Conservation (phyloP, 1,139 yeast species). For the Pichia sp. region DNA sequence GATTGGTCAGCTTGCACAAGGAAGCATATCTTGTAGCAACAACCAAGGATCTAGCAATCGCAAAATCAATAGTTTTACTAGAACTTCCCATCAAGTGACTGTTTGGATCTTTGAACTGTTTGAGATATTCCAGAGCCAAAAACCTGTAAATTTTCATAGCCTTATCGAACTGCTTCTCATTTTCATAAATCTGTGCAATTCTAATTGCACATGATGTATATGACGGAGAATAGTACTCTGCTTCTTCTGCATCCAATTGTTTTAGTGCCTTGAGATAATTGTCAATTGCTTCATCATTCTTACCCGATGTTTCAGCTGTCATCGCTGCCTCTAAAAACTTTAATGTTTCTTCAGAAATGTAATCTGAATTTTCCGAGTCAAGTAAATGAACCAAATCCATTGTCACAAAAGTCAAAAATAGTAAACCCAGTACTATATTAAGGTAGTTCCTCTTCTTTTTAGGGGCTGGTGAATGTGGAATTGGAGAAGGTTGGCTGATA, state of each 20-base stretch:
- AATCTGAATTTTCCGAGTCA: conserved; percentile 5
- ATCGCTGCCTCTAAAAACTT: conserved; percentile 13
- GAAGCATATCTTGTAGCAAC: conserved; percentile 18
- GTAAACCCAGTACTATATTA: too few species aligned
- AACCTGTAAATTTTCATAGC: conserved; percentile 20
- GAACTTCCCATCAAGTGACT: conserved; percentile 6
- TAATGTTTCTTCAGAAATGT: conserved; percentile 10
- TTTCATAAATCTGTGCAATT: conserved; percentile 66
- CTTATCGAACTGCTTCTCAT: conserved; percentile 17
- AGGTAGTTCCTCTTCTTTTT: too few species aligned
- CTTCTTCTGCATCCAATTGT: conserved; percentile 23
- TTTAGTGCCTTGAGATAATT: conserved; percentile 15
- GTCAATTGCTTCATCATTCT: conserved; percentile 16
- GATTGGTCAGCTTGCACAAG: conserved; percentile 15
- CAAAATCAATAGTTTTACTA: conserved; percentile 12
- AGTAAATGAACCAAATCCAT: not conserved
- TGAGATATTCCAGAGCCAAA: conserved; percentile 9
- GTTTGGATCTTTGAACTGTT: conserved; percentile 11
- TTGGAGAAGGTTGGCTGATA: too few species aligned
- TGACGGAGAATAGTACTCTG: conserved; percentile 53
- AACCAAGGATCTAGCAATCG: conserved; percentile 17
- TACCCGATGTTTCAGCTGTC: conserved; percentile 15
- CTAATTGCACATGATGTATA: conserved; percentile 81
- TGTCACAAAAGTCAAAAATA: too few species aligned
- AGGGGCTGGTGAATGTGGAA: too few species aligned